A percentile compares a stretch with the other conserved stretches of the same genome.
Evolutionary conservation across 2,329 filamentous ascomycete genomes (phyloP).

Genomic region (Stagonosporopsis cucurbitacearum): DNA sequence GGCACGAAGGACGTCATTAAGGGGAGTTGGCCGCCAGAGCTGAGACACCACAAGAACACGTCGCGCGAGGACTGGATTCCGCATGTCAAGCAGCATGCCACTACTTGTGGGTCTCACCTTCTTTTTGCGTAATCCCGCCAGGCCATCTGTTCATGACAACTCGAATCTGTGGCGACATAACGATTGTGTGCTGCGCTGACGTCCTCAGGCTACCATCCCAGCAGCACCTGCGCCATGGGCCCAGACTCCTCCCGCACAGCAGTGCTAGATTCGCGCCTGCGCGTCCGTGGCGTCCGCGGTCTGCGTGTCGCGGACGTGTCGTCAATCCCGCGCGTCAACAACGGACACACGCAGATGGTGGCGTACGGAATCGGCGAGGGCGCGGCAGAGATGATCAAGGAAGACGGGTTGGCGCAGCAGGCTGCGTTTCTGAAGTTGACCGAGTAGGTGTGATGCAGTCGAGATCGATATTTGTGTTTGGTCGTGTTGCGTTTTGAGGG

Average conservation of each 20-base stretch:
- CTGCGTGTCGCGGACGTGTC: slow-evolving; percentile 40
- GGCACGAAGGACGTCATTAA: slow-evolving; percentile 66
- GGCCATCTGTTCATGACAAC: background rate
- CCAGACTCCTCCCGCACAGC: slow-evolving; percentile 38
- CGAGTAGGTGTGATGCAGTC: too few species aligned
- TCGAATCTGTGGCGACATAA: too few species aligned
- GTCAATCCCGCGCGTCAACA: slow-evolving; percentile 37
- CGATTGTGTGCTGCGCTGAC: background rate
- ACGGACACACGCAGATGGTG: slow-evolving; percentile 47
- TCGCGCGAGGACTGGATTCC: slow-evolving; percentile 65
- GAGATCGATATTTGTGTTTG: too few species aligned
- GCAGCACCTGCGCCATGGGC: slow-evolving; percentile 66
- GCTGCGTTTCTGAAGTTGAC: slow-evolving; percentile 17
- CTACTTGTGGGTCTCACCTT: slow-evolving; percentile 58
- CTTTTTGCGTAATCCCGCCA: too few species aligned
- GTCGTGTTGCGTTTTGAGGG: too few species aligned
- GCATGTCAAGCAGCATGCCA: slow-evolving; percentile 65
- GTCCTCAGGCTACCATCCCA: slow-evolving; percentile 55
- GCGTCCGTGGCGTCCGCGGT: slow-evolving; percentile 33
- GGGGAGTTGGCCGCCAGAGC: slow-evolving; percentile 63
- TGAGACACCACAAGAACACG: slow-evolving; percentile 60
- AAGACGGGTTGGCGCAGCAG: slow-evolving; percentile 21
- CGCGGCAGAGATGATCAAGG: slow-evolving; percentile 42
- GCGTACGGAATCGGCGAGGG: slow-evolving; percentile 44
- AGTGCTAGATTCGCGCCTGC: slow-evolving; percentile 47